phyloP scores from a whole-genome alignment of 345 rosid species.

The Psidium guajava region DNA sequence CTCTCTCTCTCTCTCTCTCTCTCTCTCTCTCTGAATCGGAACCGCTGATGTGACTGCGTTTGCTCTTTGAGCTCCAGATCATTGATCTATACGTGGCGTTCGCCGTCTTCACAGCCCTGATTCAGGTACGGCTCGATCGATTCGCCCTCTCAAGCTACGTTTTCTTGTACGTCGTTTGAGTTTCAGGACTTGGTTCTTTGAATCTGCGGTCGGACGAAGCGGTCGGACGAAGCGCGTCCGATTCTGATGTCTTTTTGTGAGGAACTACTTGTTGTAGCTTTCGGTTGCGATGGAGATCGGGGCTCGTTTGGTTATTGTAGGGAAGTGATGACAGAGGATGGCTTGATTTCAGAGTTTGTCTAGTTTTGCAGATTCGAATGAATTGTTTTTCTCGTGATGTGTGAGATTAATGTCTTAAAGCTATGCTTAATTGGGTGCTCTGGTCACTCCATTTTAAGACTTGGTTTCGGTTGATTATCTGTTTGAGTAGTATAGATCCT shows the following conservation, averaged over 20 bases:
- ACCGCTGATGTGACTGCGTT: neutral
- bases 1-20: neutral
- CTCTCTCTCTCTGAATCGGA: neutral
- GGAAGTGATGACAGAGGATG: neutral
- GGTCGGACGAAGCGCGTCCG: neutral
- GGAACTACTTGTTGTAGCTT: neutral
- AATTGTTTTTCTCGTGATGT: neutral
- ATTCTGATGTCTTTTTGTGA: neutral
- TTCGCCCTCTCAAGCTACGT: neutral
- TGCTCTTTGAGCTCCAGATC: conserved; percentile 43
- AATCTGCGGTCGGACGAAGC: neutral
- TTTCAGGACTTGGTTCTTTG: conserved; percentile 12
- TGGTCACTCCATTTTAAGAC: neutral
- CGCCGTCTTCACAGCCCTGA: conserved; percentile 70
- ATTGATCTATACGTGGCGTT: conserved; percentile 82
- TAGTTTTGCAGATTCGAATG: neutral
- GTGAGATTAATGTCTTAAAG: neutral
- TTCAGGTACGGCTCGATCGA: conserved; percentile 43
- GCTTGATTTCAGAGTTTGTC: neutral
- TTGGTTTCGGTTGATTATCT: neutral
- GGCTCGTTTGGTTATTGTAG: neutral
- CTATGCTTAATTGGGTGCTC: neutral
- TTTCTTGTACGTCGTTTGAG: neutral
- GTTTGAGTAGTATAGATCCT: neutral
- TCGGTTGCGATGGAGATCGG: neutral